A percentile compares a stretch with the other conserved stretches of the same genome.
Evolutionary conservation across 2,329 filamentous ascomycete genomes (phyloP).

Genomic region (Cephalotrichum gorgonifer): DNA sequence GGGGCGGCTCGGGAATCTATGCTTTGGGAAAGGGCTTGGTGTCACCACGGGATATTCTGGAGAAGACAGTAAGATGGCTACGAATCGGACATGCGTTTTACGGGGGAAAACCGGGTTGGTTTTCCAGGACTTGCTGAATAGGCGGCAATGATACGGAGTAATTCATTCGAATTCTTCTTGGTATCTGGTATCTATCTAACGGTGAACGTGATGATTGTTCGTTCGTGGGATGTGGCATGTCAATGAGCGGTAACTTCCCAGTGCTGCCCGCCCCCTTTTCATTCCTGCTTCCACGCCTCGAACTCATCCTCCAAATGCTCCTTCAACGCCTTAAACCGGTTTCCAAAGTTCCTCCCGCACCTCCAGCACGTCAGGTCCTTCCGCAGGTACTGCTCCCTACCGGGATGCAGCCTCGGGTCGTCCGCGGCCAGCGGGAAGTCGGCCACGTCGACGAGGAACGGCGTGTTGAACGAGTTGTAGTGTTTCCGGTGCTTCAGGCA

Average conservation of each 20-base stretch:
- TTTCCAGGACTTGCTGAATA: neutral
- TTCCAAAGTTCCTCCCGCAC: constrained; percentile 64
- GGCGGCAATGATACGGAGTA: neutral
- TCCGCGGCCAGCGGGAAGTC: constrained; percentile 66
- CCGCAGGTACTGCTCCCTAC: constrained; percentile 46
- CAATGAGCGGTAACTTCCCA: too few relatives aligned
- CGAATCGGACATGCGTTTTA: too few relatives aligned
- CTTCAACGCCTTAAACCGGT: constrained; percentile 65
- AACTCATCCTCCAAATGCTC: constrained; percentile 67
- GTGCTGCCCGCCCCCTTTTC: constrained; percentile 3
- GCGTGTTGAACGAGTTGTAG: constrained; percentile 84
- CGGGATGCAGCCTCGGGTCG: constrained; percentile 52
- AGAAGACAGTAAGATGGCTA: too few relatives aligned
- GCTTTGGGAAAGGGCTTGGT: neutral
- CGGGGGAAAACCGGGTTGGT: too few relatives aligned
- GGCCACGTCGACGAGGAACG: constrained; percentile 68
- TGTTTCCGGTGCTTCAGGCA: constrained; percentile 72
- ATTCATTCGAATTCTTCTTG: neutral
- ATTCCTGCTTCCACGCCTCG: constrained; percentile 61
- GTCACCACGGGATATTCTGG: too few relatives aligned
- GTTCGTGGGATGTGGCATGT: neutral
- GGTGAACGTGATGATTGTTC: neutral
- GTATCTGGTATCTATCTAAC: too few relatives aligned
- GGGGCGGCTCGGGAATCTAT: neutral
- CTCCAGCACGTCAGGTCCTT: constrained; percentile 73